phyloP scores from a whole-genome alignment of 805 yeast species.

The Wickerhamiella shivajii region DNA sequence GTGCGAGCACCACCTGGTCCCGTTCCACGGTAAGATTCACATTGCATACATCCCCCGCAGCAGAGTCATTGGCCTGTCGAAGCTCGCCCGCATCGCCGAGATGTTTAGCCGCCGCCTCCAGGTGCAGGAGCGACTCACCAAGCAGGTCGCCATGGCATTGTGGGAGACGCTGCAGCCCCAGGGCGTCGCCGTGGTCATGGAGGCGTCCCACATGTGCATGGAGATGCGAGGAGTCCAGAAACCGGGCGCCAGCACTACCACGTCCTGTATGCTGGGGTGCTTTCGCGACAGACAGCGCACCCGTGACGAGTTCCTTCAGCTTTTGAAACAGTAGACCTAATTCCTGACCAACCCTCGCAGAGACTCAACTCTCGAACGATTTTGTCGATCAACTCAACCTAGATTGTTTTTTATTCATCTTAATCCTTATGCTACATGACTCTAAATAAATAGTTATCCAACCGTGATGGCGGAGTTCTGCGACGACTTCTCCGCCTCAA shows the following conservation, averaged over 20 bases:
- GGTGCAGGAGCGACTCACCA: conserved; percentile 95
- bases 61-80: conserved; percentile 80
- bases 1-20: conserved; percentile 97
- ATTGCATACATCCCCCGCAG: conserved; percentile 96
- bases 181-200: conserved; percentile 97
- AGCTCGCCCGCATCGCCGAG: conserved; percentile 89
- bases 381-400: no score
- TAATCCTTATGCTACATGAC: no score
- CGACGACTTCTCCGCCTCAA: conserved; percentile 40
- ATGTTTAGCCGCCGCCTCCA: conserved; percentile 92
- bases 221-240: conserved; percentile 96
- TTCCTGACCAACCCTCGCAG: no score
- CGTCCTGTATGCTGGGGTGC: conserved; percentile 95
- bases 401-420: no score
- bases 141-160: conserved; percentile 93
- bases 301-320: conserved; percentile 83
- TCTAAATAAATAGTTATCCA: no score
- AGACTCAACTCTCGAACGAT: no score
- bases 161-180: conserved; percentile 82
- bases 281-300: conserved; percentile 90
- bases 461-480: no score
- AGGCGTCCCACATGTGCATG: conserved; percentile 98
- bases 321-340: conserved; percentile 27
- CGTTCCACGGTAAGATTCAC: conserved; percentile 92
- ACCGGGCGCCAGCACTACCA: conserved; percentile 82